Evolutionary conservation across 2,329 filamentous ascomycete species (phyloP).

Genomic region (Plectosphaerella sp.): DNA sequence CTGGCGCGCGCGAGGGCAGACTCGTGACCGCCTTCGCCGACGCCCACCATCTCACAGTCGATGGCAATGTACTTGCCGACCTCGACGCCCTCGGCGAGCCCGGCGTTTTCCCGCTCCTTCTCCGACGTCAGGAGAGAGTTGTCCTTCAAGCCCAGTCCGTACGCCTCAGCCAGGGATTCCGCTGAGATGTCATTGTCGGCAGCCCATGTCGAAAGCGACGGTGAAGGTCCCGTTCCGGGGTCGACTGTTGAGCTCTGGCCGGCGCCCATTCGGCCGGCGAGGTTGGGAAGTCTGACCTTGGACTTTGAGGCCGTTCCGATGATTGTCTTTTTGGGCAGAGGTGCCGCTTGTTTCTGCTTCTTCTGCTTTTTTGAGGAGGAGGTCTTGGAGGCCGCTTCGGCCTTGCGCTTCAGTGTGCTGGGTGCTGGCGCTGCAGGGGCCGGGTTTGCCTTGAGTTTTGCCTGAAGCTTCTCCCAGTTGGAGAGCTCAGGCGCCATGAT

Average conservation of each 20-base stretch:
- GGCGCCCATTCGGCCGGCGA: constrained; percentile 46
- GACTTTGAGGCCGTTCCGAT: background rate
- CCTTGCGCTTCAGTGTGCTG: constrained; percentile 35
- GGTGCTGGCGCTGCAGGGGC: constrained; percentile 9
- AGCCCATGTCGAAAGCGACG: constrained; percentile 56
- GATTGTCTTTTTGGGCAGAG: constrained; percentile 8
- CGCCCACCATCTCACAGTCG: constrained; percentile 98
- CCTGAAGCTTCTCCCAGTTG: constrained; percentile 78
- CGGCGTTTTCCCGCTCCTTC: constrained; percentile 57
- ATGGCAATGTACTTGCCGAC: constrained; percentile 88
- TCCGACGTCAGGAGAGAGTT: constrained; percentile 42
- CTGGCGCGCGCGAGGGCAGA: constrained; percentile 83
- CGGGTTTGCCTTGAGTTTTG: constrained; percentile 47
- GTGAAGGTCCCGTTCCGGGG: constrained; percentile 36
- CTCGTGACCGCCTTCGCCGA: constrained; percentile 64
- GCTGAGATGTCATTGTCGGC: constrained; percentile 57
- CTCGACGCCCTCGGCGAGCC: constrained; percentile 56
- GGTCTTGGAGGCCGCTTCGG: constrained; percentile 19
- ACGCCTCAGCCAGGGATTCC: constrained; percentile 57
- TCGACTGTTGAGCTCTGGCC: constrained; percentile 44
- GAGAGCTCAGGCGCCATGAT: constrained; percentile 47
- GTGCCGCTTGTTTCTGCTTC: constrained; percentile 8
- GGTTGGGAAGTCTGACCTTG: constrained; percentile 6
- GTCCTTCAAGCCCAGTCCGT: constrained; percentile 48
- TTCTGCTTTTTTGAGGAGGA: constrained; percentile 24